Percentiles rank a stretch among this genome's conserved stretches.
These are phyloP conservation scores for Ciborinia camelliae DNA, from an alignment of 2,329 filamentous ascomycete species.

Conservation along the genomic window DNA sequence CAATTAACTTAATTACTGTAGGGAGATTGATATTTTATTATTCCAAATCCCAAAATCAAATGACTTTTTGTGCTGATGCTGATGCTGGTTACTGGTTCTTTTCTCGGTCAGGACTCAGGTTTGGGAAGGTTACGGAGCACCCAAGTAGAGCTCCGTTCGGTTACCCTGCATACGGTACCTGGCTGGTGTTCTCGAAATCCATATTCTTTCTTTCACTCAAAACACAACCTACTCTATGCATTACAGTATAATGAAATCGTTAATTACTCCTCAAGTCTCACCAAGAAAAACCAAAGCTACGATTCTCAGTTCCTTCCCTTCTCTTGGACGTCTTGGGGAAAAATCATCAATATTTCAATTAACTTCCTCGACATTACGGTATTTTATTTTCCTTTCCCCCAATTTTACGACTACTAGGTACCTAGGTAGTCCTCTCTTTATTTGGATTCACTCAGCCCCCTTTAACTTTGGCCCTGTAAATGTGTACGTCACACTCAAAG, in stretches of 20 bases:
- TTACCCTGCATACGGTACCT: too few relatives aligned
- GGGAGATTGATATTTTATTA: too few relatives aligned
- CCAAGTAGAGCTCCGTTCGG: too few relatives aligned
- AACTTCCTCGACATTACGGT: too few relatives aligned
- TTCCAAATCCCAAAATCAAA: too few relatives aligned
- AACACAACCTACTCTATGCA: slow-evolving; percentile 8
- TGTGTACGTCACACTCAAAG: background rate
- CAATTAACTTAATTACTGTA: background rate
- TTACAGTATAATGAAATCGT: background rate
- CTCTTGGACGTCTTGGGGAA: background rate
- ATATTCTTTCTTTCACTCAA: background rate
- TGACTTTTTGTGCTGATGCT: too few relatives aligned
- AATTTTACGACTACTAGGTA: background rate
- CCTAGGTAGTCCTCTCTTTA: background rate
- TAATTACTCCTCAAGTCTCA: background rate
- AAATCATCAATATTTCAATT: background rate
- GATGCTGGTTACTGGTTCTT: too few relatives aligned
- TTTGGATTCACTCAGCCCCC: slow-evolving; percentile 3
- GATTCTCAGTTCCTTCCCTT: background rate
- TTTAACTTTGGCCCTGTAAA: background rate
- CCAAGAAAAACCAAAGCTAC: background rate
- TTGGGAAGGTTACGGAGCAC: too few relatives aligned
- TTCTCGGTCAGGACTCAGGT: too few relatives aligned
- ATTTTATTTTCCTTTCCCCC: background rate
- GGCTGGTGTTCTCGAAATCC: too few relatives aligned